Percentiles rank a stretch among this genome's conserved stretches.
phyloP scores from a whole-genome alignment of 2,329 filamentous ascomycete genomes.

The Beauveria medogensis region DNA sequence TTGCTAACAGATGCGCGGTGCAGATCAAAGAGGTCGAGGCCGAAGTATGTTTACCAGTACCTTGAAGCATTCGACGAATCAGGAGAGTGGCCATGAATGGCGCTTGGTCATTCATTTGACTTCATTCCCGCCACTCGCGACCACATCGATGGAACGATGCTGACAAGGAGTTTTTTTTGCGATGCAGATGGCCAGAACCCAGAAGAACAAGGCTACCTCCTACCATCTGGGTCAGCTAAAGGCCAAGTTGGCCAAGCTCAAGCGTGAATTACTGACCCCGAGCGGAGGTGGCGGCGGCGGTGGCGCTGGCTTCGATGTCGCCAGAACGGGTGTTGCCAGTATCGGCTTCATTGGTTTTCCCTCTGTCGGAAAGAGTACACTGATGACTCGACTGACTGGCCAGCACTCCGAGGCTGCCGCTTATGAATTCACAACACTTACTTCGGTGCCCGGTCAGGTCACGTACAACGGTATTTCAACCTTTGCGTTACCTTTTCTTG shows the following conservation, averaged over 20 bases:
- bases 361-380: slow-evolving; percentile 94
- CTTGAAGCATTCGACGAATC: slow-evolving; percentile 1
- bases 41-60: slow-evolving; percentile 55
- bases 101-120: background rate
- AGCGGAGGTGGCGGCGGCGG: slow-evolving; percentile 75
- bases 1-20: slow-evolving; percentile 19
- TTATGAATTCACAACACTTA: slow-evolving; percentile 98
- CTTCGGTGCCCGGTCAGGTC: slow-evolving; percentile 93
- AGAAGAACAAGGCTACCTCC: slow-evolving; percentile 95
- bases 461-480: slow-evolving; percentile 66
- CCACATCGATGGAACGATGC: background rate
- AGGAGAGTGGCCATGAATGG: background rate
- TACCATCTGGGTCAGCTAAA: slow-evolving; percentile 95
- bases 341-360: slow-evolving; percentile 98
- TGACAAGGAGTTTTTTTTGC: slow-evolving; percentile 13
- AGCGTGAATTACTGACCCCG: slow-evolving; percentile 88
- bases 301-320: slow-evolving; percentile 90
- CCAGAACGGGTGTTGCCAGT: slow-evolving; percentile 92
- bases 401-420: slow-evolving; percentile 96
- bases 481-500: too few species aligned
- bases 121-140: background rate
- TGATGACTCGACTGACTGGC: slow-evolving; percentile 90
- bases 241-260: slow-evolving; percentile 95
- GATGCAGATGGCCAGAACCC: slow-evolving; percentile 79
- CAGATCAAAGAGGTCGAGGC: slow-evolving; percentile 95